Evolutionary conservation across 257 asterid genomes (phyloP).

Genomic region (Cynanchum wilfordii): DNA sequence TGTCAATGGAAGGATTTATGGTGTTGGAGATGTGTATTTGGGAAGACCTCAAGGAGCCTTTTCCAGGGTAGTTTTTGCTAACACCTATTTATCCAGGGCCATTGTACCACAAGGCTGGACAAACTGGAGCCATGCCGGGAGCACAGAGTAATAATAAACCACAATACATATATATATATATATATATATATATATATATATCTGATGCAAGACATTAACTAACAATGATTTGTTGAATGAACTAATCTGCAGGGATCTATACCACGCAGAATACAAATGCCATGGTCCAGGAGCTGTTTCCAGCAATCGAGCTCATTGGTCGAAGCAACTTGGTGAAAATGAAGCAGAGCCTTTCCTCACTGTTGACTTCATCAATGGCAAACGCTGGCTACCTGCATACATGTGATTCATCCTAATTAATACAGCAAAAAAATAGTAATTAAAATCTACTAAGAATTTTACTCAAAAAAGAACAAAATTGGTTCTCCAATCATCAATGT

Average conservation of each 20-base stretch:
- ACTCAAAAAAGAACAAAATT: background rate
- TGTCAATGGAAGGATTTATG: constrained; percentile 60
- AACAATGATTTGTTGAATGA: background rate
- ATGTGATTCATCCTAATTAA: constrained; percentile 15
- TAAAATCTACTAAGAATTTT: background rate
- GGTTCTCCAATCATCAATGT: background rate
- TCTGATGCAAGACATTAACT: background rate
- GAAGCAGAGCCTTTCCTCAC: constrained; percentile 50
- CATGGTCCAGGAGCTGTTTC: constrained; percentile 66
- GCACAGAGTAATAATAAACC: constrained; percentile 40
- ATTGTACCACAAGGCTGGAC: constrained; percentile 72
- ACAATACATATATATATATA: too few species aligned
- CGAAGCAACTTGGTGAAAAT: constrained; percentile 55
- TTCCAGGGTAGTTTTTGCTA: constrained; percentile 65
- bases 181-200: background rate
- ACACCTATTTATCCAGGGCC: constrained; percentile 60
- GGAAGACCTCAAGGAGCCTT: constrained; percentile 70
- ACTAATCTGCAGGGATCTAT: constrained; percentile 36
- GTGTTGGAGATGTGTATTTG: constrained; percentile 51
- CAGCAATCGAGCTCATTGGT: constrained; percentile 52
- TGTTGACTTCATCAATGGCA: constrained; percentile 57
- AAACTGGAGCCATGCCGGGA: constrained; percentile 45
- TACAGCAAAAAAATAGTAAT: too few species aligned
- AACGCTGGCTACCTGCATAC: constrained; percentile 72
- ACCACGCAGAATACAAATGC: constrained; percentile 65